Base-by-base conservation (phyloP, 768 basidiomycete genomes). In the Terana coerulea region DNA sequence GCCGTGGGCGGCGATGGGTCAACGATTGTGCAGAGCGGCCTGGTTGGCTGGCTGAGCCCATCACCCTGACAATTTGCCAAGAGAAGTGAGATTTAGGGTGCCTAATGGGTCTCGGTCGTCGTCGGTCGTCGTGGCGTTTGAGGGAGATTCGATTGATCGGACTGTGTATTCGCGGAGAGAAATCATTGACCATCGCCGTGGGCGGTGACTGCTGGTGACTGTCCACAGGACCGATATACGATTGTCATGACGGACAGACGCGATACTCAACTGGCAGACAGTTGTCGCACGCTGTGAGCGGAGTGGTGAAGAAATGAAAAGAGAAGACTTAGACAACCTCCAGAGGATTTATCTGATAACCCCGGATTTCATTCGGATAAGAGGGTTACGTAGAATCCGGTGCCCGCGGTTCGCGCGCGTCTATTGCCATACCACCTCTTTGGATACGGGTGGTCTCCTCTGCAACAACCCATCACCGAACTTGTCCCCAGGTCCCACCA, bases 41-140 rank as follows among this genome's bases (percentile, higher is more conserved):
- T n/a, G n/a, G n/a, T n/a, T n/a, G n/a, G n/a, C n/a, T 21, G 39
- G 39, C 9, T 22, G 39, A 40, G 39, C 39, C 25, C 21, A 40
- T 40, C 21, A 22, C 12, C 39, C 39, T 24, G 39, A 40, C 39
- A 15, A 40, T 21, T 40, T 40, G 21, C 39, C 39, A 7, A 40
- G 39, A 40, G 39, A 24, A 40, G n/a, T 21, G 39, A 40, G 25
- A 22, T 40, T 40, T 40, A 40, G 39, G 39, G 39, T 40, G n/a
- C n/a, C n/a, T n/a, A n/a, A n/a, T 40, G 39, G 21, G 5, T 24
- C 39, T 40, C 39, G n/a, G 8, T 22, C 5, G 39, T 40, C 39
- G 39, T 22, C 25, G 17, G 8, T 5, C 21, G 12, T 10, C 25
- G 21, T 21, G 15, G 11, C 15, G 21, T 21, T 19, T 6, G 39